phyloP scores from a whole-genome alignment of 352 stramenopile genomes.

The Phytophthora hibernalis region DNA sequence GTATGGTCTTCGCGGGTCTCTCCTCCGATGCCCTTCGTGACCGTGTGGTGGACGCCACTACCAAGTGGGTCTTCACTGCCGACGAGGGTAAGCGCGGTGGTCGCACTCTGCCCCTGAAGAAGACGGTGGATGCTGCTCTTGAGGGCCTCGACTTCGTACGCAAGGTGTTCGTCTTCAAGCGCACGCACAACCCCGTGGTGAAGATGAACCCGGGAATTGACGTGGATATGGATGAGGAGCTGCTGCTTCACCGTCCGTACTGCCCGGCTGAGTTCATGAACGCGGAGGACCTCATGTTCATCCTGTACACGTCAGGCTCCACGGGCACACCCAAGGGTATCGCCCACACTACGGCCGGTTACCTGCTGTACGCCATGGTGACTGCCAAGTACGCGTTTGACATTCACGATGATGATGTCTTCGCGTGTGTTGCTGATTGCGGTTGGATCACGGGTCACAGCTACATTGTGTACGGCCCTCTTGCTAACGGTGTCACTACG shows the following conservation, averaged over 20 bases:
- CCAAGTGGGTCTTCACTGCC: slow-evolving; percentile 92
- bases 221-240: slow-evolving; percentile 92
- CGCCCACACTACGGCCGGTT: slow-evolving; percentile 95
- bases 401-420: slow-evolving; percentile 92
- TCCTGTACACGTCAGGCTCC: slow-evolving; percentile 98
- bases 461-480: slow-evolving; percentile 97
- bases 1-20: slow-evolving; percentile 97
- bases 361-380: slow-evolving; percentile 94
- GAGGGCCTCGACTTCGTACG: slow-evolving; percentile 88
- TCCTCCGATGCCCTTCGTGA: slow-evolving; percentile 94
- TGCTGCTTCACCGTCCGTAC: slow-evolving; percentile 92
- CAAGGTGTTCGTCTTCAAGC: slow-evolving; percentile 96
- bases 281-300: slow-evolving; percentile 96
- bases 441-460: slow-evolving; percentile 98
- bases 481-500: slow-evolving; percentile 96
- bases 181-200: slow-evolving; percentile 76
- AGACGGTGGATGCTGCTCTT: slow-evolving; percentile 94
- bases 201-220: slow-evolving; percentile 84
- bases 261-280: slow-evolving; percentile 96
- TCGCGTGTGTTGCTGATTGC: slow-evolving; percentile 94
- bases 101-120: slow-evolving; percentile 93
- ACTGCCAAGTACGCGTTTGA: slow-evolving; percentile 96
- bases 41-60: slow-evolving; percentile 91
- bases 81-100: slow-evolving; percentile 94
- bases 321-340: slow-evolving; percentile 96